Evolutionary conservation across 352 stramenopile genomes (phyloP).

Genomic region (Phytophthora kernoviae): DNA sequence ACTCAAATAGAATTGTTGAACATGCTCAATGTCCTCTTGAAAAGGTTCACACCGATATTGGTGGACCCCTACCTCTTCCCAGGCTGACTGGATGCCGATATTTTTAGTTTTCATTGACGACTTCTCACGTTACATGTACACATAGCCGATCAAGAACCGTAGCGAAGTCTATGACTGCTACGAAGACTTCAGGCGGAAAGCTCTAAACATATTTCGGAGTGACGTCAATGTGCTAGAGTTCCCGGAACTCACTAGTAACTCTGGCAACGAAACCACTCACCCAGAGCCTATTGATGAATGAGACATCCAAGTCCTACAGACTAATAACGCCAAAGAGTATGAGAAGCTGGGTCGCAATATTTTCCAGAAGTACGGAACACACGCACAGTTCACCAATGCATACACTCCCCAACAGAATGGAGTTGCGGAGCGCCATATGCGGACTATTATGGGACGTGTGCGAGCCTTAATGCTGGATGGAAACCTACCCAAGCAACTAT

Average conservation of each 20-base stretch:
- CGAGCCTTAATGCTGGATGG: constrained; percentile 5
- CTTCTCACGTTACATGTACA: constrained; percentile 22
- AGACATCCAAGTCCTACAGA: constrained; percentile 6
- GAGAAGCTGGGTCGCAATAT: constrained; percentile 14
- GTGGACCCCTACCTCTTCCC: constrained; percentile 4
- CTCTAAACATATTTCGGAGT: neutral
- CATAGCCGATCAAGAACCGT: constrained; percentile 9
- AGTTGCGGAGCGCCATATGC: constrained; percentile 18
- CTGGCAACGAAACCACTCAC: too few relatives aligned
- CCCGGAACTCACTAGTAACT: too few relatives aligned
- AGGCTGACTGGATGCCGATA: constrained; percentile 22
- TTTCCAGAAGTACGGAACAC: constrained; percentile 15
- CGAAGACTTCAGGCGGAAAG: constrained; percentile 10
- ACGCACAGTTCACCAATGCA: constrained; percentile 19
- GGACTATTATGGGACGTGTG: constrained; percentile 15
- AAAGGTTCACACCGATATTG: constrained; percentile 14
- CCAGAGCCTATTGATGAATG: neutral
- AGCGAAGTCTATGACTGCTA: constrained; percentile 20
- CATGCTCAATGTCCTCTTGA: neutral
- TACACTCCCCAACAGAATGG: constrained; percentile 22
- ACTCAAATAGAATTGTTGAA: constrained; percentile 15
- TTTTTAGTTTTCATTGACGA: constrained; percentile 31
- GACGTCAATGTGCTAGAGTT: neutral
- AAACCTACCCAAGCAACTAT: constrained; percentile 2
- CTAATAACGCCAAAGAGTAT: constrained; percentile 13